Evolutionary conservation across 2,329 filamentous ascomycete genomes (phyloP).

Genomic region (Remersonia thermophila): DNA sequence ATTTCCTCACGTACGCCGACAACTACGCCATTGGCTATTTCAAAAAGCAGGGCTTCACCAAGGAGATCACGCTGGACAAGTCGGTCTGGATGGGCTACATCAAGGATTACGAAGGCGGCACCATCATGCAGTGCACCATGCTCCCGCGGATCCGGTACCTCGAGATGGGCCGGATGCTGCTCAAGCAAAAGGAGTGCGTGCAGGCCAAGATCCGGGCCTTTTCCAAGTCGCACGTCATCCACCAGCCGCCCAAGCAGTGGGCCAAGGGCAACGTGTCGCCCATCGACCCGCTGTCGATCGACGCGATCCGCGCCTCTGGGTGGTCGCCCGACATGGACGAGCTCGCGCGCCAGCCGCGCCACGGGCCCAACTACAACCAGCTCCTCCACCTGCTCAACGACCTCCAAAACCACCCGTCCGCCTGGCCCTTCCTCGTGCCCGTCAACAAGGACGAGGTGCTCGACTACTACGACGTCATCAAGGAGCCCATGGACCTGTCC

Average conservation of each 20-base stretch:
- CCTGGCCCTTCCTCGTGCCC: slow-evolving; percentile 89
- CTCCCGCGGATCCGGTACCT: slow-evolving; percentile 88
- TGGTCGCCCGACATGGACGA: slow-evolving; percentile 99
- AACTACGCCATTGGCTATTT: slow-evolving; percentile 99
- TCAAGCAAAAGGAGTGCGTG: slow-evolving; percentile 94
- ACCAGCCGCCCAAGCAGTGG: slow-evolving; percentile 78
- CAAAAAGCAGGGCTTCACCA: slow-evolving; percentile 98
- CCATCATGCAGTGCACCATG: slow-evolving; percentile 99
- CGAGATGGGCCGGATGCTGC: slow-evolving; percentile 80
- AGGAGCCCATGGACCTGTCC: slow-evolving; percentile 89
- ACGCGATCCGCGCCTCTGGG: slow-evolving; percentile 80
- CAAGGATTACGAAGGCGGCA: slow-evolving; percentile 97
- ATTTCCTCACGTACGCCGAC: slow-evolving; percentile 96
- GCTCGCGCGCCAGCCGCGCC: slow-evolving; percentile 82
- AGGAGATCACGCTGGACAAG: slow-evolving; percentile 87
- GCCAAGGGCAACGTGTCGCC: slow-evolving; percentile 46
- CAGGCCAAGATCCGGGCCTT: slow-evolving; percentile 90
- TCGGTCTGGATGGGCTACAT: slow-evolving; percentile 98
- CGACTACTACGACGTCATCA: slow-evolving; percentile 99
- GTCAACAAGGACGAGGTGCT: slow-evolving; percentile 93
- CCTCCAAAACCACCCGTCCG: slow-evolving; percentile 82
- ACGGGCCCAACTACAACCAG: slow-evolving; percentile 92
- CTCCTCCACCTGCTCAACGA: slow-evolving; percentile 87
- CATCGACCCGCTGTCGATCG: slow-evolving; percentile 77
- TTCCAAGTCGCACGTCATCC: slow-evolving; percentile 76